Percentiles rank a stretch among this genome's conserved stretches.
Evolutionary conservation across 2,329 filamentous ascomycete species (phyloP).

Genomic region (Biscogniauxia mediterranea): DNA sequence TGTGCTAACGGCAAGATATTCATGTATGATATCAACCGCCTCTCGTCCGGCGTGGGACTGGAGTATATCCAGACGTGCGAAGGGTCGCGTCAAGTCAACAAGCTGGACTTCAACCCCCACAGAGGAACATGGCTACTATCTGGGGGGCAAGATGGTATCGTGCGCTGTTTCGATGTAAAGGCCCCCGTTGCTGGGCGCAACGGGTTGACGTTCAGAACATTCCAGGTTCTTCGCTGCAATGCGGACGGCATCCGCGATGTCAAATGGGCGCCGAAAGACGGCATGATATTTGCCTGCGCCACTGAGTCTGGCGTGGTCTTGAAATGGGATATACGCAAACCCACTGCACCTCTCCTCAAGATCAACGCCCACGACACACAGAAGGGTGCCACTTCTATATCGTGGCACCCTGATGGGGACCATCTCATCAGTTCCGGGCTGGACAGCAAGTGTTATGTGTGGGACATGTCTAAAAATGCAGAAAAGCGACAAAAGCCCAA

Average conservation of each 20-base stretch:
- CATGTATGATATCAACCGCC: slow-evolving; percentile 57
- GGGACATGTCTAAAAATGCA: slow-evolving; percentile 59
- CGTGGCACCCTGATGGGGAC: slow-evolving; percentile 68
- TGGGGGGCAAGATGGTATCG: slow-evolving; percentile 62
- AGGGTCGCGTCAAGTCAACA: slow-evolving; percentile 62
- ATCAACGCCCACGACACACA: slow-evolving; percentile 57
- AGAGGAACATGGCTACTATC: slow-evolving; percentile 56
- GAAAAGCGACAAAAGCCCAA: slow-evolving; percentile 65
- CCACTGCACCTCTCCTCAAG: slow-evolving; percentile 51
- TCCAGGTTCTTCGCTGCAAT: slow-evolving; percentile 49
- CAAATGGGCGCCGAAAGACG: slow-evolving; percentile 63
- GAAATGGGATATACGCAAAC: slow-evolving; percentile 63
- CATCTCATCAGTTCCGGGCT: slow-evolving; percentile 62
- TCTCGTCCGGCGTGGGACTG: slow-evolving; percentile 46
- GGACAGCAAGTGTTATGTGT: slow-evolving; percentile 62
- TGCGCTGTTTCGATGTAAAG: slow-evolving; percentile 60
- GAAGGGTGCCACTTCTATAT: slow-evolving; percentile 56
- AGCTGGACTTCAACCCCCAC: slow-evolving; percentile 62
- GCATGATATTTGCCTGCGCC: slow-evolving; percentile 61
- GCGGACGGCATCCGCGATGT: slow-evolving; percentile 60
- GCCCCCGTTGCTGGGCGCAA: slow-evolving; percentile 46
- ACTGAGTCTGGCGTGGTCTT: slow-evolving; percentile 61
- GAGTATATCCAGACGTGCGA: slow-evolving; percentile 59
- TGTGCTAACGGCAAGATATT: slow-evolving; percentile 65
- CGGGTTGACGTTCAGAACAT: slow-evolving; percentile 48